These are phyloP conservation scores for Batkoa obscura DNA, from an alignment of 371 early-diverging fungal genomes.

Conservation along the genomic window DNA sequence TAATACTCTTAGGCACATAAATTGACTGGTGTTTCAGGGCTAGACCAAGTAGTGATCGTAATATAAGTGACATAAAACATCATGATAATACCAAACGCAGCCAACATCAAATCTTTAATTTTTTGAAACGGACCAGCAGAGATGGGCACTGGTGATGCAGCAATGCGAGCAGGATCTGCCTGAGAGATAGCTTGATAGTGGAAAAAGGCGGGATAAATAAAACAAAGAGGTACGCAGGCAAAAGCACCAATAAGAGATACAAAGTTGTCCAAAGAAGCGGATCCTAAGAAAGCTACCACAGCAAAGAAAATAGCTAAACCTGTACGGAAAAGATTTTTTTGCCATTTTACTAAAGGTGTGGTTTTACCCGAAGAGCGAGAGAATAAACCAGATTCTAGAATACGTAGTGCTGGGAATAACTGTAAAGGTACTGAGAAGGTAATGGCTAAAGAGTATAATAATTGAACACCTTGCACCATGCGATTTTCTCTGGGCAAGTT, in stretches of 20 bases:
- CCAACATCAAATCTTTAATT: constrained; percentile 32
- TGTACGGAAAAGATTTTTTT: constrained; percentile 65
- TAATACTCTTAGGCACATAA: too few relatives aligned
- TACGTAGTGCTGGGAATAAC: constrained; percentile 67
- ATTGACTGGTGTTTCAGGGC: not conserved
- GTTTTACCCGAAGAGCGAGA: constrained; percentile 42
- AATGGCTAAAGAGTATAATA: constrained; percentile 70
- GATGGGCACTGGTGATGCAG: constrained; percentile 5
- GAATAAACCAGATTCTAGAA: constrained; percentile 55
- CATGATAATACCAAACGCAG: constrained; percentile 45
- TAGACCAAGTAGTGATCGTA: constrained; percentile 43
- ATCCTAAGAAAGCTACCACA: constrained; percentile 47
- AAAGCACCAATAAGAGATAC: constrained; percentile 62
- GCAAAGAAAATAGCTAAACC: constrained; percentile 39
- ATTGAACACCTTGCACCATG: constrained; percentile 41
- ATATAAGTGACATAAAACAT: constrained; percentile 57
- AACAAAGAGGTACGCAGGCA: constrained; percentile 48
- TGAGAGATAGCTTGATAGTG: constrained; percentile 39
- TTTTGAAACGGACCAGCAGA: constrained; percentile 13
- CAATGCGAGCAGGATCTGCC: constrained; percentile 6
- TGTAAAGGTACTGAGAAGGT: constrained; percentile 64
- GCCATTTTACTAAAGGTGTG: constrained; percentile 57
- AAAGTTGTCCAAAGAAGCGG: constrained; percentile 58
- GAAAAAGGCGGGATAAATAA: constrained; percentile 69
- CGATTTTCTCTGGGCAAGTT: constrained; percentile 50